Evolutionary conservation across 331 rosid species (phyloP).

Genomic region (Dryas integrifolia): DNA sequence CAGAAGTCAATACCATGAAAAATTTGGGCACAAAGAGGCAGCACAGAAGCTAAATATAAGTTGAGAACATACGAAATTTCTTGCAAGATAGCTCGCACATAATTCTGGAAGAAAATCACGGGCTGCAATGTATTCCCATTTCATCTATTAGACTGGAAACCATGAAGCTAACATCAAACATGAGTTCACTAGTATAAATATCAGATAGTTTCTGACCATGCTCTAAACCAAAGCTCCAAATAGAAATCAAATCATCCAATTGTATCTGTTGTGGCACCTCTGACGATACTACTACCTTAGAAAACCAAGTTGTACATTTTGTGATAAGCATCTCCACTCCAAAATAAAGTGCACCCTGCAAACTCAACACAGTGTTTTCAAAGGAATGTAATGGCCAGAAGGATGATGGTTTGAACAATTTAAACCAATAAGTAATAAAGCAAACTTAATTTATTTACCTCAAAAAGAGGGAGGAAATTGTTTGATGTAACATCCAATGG

Average conservation of each 20-base stretch:
- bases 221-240: constrained; percentile 64
- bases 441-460: constrained; percentile 42
- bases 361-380: constrained; percentile 18
- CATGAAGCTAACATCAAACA: constrained; percentile 5
- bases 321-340: constrained; percentile 64
- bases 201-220: constrained; percentile 41
- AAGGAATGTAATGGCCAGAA: neutral
- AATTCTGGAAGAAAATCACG: constrained; percentile 45
- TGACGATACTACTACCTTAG: constrained; percentile 39
- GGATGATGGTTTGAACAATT: neutral
- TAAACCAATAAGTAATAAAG: neutral
- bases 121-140: constrained; percentile 48
- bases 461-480: constrained; percentile 56
- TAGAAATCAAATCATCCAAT: constrained; percentile 52
- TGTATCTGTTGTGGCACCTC: constrained; percentile 34
- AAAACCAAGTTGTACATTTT: constrained; percentile 65
- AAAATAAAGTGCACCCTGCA: constrained; percentile 78
- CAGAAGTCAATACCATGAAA: constrained; percentile 6
- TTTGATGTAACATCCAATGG: constrained; percentile 40
- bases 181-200: neutral
- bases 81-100: constrained; percentile 66
- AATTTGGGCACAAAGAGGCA: constrained; percentile 9
- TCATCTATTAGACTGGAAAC: constrained; percentile 32
- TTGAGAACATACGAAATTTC: constrained; percentile 65
- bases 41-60: constrained; percentile 28